These are phyloP conservation scores for Nakataea oryzae DNA, from an alignment of 2,329 filamentous ascomycete genomes.

Conservation along the genomic window DNA sequence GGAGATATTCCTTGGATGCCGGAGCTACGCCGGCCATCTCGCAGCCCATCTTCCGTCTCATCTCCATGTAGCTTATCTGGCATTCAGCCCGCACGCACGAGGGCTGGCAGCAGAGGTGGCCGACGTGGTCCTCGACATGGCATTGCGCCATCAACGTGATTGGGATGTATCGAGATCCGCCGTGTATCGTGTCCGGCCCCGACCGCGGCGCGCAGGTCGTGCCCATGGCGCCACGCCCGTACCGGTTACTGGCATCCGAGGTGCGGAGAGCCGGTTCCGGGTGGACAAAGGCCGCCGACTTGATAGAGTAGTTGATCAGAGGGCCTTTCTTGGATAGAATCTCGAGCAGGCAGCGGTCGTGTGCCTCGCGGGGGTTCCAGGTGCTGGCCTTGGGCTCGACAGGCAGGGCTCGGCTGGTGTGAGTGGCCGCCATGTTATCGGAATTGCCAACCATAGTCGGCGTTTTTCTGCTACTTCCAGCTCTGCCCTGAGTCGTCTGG, in stretches of 20 bases:
- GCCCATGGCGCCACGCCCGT: neutral
- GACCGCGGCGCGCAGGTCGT: no score
- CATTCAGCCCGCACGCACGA: neutral
- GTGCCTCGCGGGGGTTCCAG: neutral
- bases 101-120: neutral
- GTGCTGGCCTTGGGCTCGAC: neutral
- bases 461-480: neutral
- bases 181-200: neutral
- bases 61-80: neutral
- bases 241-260: neutral
- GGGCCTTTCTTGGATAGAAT: neutral
- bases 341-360: neutral
- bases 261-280: neutral
- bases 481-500: neutral
- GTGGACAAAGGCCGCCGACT: neutral
- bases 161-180: neutral
- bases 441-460: neutral
- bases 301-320: neutral
- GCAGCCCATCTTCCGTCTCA: no score
- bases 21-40: neutral
- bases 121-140: neutral
- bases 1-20: neutral
- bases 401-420: neutral
- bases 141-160: neutral
- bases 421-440: neutral